A percentile compares a stretch with the other conserved stretches of the same genome.
phyloP scores from a whole-genome alignment of 139 green algal species.

The Edaphochlamys debaryana region DNA sequence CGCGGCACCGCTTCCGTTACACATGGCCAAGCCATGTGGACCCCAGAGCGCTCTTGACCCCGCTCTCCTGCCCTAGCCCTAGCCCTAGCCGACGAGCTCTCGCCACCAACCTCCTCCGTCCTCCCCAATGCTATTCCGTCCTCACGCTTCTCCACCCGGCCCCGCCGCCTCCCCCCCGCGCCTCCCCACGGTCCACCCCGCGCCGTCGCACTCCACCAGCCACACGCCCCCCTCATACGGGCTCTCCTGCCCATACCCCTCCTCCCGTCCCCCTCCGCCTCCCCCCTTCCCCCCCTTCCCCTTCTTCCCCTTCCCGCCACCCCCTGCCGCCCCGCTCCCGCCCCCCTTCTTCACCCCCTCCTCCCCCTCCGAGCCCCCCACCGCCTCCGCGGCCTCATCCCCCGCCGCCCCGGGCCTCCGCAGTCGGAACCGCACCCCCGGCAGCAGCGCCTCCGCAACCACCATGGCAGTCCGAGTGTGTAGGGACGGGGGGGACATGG shows the following conservation, averaged over 20 bases:
- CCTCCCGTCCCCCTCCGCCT: not conserved
- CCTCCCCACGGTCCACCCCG: slow-evolving; percentile 17
- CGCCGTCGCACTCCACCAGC: slow-evolving; percentile 40
- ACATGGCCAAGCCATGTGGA: too few relatives aligned
- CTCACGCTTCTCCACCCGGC: too few relatives aligned
- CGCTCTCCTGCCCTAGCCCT: too few relatives aligned
- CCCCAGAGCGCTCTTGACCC: too few relatives aligned
- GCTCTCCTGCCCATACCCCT: not conserved
- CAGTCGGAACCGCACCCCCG: slow-evolving; percentile 52
- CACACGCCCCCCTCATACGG: too few relatives aligned
- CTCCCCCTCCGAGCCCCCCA: not conserved
- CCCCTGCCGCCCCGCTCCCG: not conserved
- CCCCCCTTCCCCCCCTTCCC: not conserved
- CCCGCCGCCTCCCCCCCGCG: too few relatives aligned
- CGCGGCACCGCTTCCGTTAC: too few relatives aligned
- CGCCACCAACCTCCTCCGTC: too few relatives aligned
- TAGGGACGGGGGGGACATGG: slow-evolving; percentile 70
- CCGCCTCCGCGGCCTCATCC: not conserved
- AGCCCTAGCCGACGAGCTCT: too few relatives aligned
- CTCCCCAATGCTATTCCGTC: too few relatives aligned
- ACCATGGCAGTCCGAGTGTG: slow-evolving; percentile 86
- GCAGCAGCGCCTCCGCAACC: slow-evolving; percentile 72
- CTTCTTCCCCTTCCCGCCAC: not conserved
- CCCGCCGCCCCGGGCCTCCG: not conserved
- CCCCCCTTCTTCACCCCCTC: not conserved